Evolutionary conservation across 192 early-diverging fungal genomes (phyloP).

Genomic region (Linnemannia elongata): DNA sequence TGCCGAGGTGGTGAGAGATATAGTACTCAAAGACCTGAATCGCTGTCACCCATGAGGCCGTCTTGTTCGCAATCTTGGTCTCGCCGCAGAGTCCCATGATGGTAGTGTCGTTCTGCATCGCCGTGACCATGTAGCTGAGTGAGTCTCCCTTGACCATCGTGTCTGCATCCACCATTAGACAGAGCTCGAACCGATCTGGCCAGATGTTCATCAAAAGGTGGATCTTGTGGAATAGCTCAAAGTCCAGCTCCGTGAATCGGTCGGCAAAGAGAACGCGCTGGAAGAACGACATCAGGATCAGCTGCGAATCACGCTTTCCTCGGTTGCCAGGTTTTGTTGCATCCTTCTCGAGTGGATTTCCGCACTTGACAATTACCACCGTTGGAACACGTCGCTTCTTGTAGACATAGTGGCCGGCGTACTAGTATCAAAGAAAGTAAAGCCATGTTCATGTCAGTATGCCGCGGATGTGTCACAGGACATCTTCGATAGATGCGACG

Average conservation of each 20-base stretch:
- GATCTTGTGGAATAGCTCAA: slow-evolving; percentile 92
- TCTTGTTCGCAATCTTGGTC: slow-evolving; percentile 96
- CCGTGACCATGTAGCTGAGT: slow-evolving; percentile 88
- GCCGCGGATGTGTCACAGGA: no score
- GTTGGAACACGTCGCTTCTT: slow-evolving; percentile 71
- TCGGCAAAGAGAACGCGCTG: slow-evolving; percentile 86
- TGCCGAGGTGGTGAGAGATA: slow-evolving; percentile 95
- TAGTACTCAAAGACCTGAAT: slow-evolving; percentile 99
- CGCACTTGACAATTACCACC: slow-evolving; percentile 81
- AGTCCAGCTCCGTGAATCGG: slow-evolving; percentile 90
- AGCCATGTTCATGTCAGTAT: no score
- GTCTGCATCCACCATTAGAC: slow-evolving; percentile 94
- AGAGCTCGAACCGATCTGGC: slow-evolving; percentile 86
- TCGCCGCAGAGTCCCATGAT: slow-evolving; percentile 99
- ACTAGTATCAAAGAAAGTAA: slow-evolving; percentile 27
- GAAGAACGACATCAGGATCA: slow-evolving; percentile 96
- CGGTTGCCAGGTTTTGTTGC: slow-evolving; percentile 87
- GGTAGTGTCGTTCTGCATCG: slow-evolving; percentile 89
- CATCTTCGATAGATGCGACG: no score
- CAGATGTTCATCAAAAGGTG: slow-evolving; percentile 84
- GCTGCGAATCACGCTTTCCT: slow-evolving; percentile 97
- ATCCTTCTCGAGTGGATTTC: slow-evolving; percentile 74
- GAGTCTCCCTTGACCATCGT: slow-evolving; percentile 85
- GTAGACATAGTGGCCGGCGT: slow-evolving; percentile 81
- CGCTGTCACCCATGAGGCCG: slow-evolving; percentile 84